Evolutionary conservation across 169 alveolate species (phyloP).

Genomic region (Plasmodium sp.): DNA sequence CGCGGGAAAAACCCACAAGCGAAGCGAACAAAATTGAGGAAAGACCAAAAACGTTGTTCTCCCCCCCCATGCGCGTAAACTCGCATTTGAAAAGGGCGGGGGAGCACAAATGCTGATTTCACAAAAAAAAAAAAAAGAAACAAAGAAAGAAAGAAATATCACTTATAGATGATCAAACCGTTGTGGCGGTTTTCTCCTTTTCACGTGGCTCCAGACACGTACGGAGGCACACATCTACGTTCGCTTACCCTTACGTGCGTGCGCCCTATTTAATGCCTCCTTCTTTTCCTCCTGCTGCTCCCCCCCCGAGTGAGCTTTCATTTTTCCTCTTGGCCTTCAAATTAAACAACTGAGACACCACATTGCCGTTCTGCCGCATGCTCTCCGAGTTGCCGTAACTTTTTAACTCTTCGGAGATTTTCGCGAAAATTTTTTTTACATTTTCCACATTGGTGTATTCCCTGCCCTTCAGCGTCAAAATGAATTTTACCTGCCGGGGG

Average conservation of each 20-base stretch:
- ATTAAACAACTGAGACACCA: conserved; percentile 59
- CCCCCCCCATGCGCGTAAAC: neutral
- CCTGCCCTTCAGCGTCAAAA: conserved; percentile 65
- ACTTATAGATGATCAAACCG: neutral
- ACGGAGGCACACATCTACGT: neutral
- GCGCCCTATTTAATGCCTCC: neutral
- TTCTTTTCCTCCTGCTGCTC: neutral
- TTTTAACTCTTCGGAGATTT: conserved; percentile 63
- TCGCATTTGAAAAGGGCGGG: neutral
- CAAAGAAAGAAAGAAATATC: neutral
- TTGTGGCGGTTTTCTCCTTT: neutral
- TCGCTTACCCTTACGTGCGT: neutral
- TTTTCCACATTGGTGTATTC: conserved; percentile 62
- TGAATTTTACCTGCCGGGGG: conserved; percentile 21
- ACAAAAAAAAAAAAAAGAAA: neutral
- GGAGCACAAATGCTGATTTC: neutral
- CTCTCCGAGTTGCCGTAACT: conserved; percentile 51
- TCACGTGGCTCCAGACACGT: neutral
- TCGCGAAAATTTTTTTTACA: conserved; percentile 40
- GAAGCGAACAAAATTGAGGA: neutral
- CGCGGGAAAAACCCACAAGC: neutral
- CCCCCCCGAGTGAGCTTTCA: neutral
- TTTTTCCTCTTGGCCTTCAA: conserved; percentile 60
- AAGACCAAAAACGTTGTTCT: neutral
- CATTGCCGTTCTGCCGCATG: conserved; percentile 60